Base-by-base conservation (phyloP, 169 alveolate species). In the Plasmodium malariae region DNA sequence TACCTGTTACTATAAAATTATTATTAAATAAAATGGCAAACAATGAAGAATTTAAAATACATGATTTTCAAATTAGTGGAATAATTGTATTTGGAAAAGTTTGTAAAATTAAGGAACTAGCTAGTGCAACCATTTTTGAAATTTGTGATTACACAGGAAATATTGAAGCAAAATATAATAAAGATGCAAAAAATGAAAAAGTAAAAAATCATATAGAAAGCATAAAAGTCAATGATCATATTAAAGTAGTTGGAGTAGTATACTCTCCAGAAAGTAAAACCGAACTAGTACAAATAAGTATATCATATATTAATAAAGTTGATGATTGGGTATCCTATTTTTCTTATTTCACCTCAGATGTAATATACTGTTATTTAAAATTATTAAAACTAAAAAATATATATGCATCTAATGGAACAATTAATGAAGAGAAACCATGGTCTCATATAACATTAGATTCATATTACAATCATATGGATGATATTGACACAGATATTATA, bases 141-240 rank as follows among this genome's bases (percentile, higher is more conserved):
- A 67, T 83, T 19, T 83, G 91, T 83, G 91, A 83, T 67, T 83
- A 83, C 37, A 83, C 91, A 19, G 91, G 91, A 49, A 83, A 67
- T 45, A 83, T 83, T 67, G 91, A 83, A 67, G 91, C 91, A n/a
- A 83, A 83, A 83, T 83, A 83, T 83, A 83, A 83, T 83, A 83
- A 83, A 70, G 91, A 83, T 40, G 91, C 91, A 28, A 83, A 83
- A 19, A 83, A 83, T 83, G 91, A 83, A n/a, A 83, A 36, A 68
- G 83, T 83, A 3, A 45, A 83, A 30, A 60, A 83, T 37, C 91
- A 83, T 60, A 83, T 83, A 9, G 91, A 83, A 67, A 67, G 24
- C 43, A 67, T 83, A 49, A 67, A 83, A 65, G 51, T 83, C 17
- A 83, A 83, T 67, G 91, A 83, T 70, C 71, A 83, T 71, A 55